Evolutionary conservation across 331 rosid genomes (phyloP).

Genomic region (Malus hybrid): DNA sequence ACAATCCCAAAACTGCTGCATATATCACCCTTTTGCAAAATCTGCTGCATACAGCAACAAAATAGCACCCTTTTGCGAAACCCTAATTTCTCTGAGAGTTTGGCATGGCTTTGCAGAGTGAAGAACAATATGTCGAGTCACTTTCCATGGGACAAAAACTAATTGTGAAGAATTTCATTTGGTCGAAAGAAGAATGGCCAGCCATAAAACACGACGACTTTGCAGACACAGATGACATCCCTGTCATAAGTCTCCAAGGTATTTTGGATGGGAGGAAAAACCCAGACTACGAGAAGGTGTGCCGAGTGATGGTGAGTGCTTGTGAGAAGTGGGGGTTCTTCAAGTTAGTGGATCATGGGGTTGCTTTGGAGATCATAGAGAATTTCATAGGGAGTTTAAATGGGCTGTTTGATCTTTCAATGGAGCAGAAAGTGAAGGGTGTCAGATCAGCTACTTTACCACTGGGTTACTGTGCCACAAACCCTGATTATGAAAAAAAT

Average conservation of each 20-base stretch:
- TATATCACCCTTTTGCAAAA: too few species aligned
- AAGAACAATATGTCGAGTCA: conserved; percentile 13
- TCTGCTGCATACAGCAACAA: too few species aligned
- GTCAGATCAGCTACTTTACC: conserved; percentile 8
- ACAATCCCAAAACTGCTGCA: neutral
- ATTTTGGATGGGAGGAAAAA: neutral
- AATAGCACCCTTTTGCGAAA: neutral
- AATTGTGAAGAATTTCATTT: conserved; percentile 10
- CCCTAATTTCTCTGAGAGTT: neutral
- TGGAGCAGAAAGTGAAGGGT: conserved; percentile 19
- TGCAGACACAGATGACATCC: conserved; percentile 2
- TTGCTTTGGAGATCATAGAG: conserved; percentile 1
- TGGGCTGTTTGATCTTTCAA: conserved; percentile 11
- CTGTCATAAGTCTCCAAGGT: conserved; percentile 5
- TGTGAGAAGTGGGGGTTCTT: conserved; percentile 17
- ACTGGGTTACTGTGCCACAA: conserved; percentile 15
- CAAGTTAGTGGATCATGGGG: conserved; percentile 15
- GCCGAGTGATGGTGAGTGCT: conserved; percentile 6
- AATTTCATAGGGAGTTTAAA: neutral
- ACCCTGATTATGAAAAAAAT: conserved; percentile 17
- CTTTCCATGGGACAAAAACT: conserved; percentile 3
- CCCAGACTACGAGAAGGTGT: conserved; percentile 1
- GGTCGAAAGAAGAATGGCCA: conserved; percentile 21
- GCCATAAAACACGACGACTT: conserved; percentile 5
- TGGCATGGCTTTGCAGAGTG: neutral